phyloP scores from a whole-genome alignment of 495 filamentous ascomycete species.

The Xylona heveae region DNA sequence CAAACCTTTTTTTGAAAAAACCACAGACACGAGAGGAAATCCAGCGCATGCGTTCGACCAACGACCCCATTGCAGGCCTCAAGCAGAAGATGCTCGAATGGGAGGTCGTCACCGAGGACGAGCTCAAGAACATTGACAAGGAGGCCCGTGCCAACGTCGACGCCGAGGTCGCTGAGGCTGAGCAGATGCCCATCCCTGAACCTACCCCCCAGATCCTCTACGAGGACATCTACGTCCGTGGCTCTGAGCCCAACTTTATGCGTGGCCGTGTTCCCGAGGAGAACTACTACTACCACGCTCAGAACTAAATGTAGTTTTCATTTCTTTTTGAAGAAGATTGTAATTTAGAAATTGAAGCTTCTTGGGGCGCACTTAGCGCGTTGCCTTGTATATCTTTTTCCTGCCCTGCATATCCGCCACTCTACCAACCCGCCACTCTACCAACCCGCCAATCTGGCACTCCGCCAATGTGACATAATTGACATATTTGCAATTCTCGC shows the following conservation, averaged over 20 bases:
- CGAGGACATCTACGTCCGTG: constrained; percentile 93
- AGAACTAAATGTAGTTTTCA: too few species aligned
- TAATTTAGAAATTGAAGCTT: constrained; percentile 2
- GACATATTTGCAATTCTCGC: too few species aligned
- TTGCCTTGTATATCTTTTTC: too few species aligned
- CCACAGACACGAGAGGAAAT: constrained; percentile 78
- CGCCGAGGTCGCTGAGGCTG: constrained; percentile 74
- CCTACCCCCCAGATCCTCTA: constrained; percentile 56
- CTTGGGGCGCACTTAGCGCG: too few species aligned
- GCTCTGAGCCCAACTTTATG: constrained; percentile 77
- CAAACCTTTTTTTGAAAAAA: background rate
- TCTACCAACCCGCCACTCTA: too few species aligned
- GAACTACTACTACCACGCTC: constrained; percentile 67
- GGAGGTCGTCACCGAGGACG: constrained; percentile 81
- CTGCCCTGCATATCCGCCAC: too few species aligned
- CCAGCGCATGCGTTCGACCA: constrained; percentile 94
- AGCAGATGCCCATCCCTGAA: constrained; percentile 66
- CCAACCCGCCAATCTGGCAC: too few species aligned
- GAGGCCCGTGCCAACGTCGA: constrained; percentile 66
- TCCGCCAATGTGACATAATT: too few species aligned
- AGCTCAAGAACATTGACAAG: constrained; percentile 91
- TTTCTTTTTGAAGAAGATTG: background rate
- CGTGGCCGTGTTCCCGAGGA: constrained; percentile 80
- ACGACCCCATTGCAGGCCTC: constrained; percentile 93
- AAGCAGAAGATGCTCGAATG: constrained; percentile 97